These are phyloP conservation scores for Fusarium sp. DNA, from an alignment of 2,329 filamentous ascomycete species.

Conservation along the genomic window DNA sequence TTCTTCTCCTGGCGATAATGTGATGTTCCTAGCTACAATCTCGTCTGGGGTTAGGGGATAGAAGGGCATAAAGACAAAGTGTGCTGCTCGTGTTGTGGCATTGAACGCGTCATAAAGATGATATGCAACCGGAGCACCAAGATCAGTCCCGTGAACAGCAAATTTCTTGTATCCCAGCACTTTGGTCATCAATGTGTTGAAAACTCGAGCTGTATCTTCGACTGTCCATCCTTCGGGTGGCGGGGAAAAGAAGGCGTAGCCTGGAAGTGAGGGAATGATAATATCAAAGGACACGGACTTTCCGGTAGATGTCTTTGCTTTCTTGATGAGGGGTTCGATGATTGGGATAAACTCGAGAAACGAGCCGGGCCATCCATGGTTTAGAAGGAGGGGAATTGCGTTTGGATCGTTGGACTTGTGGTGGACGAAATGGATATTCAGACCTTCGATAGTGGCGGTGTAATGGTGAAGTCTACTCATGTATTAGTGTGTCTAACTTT, in stretches of 20 bases:
- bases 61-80: background rate
- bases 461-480: background rate
- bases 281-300: background rate
- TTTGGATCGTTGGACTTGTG: background rate
- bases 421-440: background rate
- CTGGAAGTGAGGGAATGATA: background rate
- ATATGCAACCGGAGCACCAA: background rate
- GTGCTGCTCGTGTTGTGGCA: background rate
- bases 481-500: background rate
- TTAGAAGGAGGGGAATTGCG: background rate
- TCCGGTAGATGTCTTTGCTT: background rate
- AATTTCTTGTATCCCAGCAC: background rate
- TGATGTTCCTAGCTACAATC: background rate
- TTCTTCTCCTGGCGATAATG: background rate
- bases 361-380: background rate
- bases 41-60: background rate
- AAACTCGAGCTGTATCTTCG: background rate
- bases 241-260: background rate
- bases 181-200: background rate
- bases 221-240: background rate
- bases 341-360: background rate
- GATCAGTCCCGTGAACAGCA: background rate
- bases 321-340: background rate
- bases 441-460: background rate
- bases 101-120: background rate